Evolutionary conservation across 1,284 basidiomycete species (phyloP).

Genomic region (Pseudozyma sp.): DNA sequence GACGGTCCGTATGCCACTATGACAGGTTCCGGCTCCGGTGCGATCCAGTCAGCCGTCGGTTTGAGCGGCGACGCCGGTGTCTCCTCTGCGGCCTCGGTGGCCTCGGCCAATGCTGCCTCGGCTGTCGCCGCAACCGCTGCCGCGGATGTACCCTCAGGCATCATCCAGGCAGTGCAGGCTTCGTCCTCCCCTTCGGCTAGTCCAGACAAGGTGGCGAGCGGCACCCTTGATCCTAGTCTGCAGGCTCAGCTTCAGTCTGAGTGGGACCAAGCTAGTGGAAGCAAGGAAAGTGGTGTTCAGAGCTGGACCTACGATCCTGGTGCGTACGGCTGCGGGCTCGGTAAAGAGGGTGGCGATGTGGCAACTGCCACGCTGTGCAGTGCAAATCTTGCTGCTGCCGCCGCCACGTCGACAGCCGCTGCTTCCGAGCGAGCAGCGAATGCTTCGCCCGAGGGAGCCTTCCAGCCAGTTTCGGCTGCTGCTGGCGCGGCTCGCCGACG

Average conservation of each 20-base stretch:
- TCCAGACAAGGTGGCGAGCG: slow-evolving; percentile 29
- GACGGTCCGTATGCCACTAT: slow-evolving; percentile 32
- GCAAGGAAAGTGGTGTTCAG: neutral
- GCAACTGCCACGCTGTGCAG: slow-evolving; percentile 35
- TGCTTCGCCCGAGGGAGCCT: neutral
- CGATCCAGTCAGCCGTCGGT: slow-evolving; percentile 31
- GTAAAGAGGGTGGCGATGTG: slow-evolving; percentile 1
- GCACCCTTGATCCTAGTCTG: slow-evolving; percentile 10
- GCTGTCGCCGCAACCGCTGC: neutral
- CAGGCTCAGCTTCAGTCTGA: slow-evolving; percentile 10
- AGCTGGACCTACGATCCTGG: slow-evolving; percentile 43
- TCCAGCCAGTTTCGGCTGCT: slow-evolving; percentile 10
- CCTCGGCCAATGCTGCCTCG: slow-evolving; percentile 4
- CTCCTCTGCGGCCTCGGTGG: slow-evolving; percentile 2
- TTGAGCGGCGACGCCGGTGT: slow-evolving; percentile 28
- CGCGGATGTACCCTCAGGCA: neutral
- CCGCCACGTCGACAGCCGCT: slow-evolving; percentile 5
- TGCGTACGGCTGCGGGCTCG: slow-evolving; percentile 39
- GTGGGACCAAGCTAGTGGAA: slow-evolving; percentile 5
- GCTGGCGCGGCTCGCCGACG: neutral
- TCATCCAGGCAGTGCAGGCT: slow-evolving; percentile 22
- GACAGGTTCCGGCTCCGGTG: slow-evolving; percentile 21
- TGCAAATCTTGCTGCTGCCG: slow-evolving; percentile 9
- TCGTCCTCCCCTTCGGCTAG: slow-evolving; percentile 6
- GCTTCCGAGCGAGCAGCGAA: neutral